Conservation (phyloP, 805 yeast genomes). For the Starmerella floris region DNA sequence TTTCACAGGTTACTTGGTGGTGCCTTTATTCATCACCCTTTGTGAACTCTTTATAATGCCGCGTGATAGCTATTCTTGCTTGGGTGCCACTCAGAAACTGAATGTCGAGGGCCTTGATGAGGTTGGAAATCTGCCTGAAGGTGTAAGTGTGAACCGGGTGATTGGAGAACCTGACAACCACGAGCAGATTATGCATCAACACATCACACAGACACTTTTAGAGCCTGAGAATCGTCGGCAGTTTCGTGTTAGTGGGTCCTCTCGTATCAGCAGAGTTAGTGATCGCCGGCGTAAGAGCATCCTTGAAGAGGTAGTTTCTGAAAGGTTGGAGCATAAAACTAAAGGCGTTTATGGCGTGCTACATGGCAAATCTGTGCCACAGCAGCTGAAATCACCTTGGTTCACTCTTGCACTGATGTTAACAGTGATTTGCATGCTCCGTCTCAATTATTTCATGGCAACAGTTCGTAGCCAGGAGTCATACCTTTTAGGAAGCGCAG, state of each 20-base stretch:
- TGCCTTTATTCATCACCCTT: conserved; percentile 62
- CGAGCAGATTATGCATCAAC: conserved; percentile 8
- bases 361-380: conserved; percentile 44
- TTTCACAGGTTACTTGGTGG: conserved; percentile 53
- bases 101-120: conserved; percentile 64
- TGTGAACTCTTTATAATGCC: conserved; percentile 80
- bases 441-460: conserved; percentile 88
- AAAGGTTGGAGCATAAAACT: conserved; percentile 3
- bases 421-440: conserved; percentile 77
- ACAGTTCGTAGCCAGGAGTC: conserved; percentile 73
- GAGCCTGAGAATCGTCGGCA: not conserved
- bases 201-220: conserved; percentile 6
- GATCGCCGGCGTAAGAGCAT: conserved; percentile 10
- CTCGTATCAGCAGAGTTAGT: conserved; percentile 10
- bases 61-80: conserved; percentile 47
- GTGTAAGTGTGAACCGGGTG: conserved; percentile 1
- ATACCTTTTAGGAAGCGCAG: conserved; percentile 41
- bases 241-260: not conserved
- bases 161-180: conserved; percentile 2
- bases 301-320: conserved; percentile 12
- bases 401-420: conserved; percentile 63
- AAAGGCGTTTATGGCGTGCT: conserved; percentile 57
- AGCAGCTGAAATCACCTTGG: conserved; percentile 50
- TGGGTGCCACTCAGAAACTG: conserved; percentile 24
- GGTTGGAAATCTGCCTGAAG: conserved; percentile 33